Conservation (phyloP, 345 rosid species). For the Pistacia integerrima region DNA sequence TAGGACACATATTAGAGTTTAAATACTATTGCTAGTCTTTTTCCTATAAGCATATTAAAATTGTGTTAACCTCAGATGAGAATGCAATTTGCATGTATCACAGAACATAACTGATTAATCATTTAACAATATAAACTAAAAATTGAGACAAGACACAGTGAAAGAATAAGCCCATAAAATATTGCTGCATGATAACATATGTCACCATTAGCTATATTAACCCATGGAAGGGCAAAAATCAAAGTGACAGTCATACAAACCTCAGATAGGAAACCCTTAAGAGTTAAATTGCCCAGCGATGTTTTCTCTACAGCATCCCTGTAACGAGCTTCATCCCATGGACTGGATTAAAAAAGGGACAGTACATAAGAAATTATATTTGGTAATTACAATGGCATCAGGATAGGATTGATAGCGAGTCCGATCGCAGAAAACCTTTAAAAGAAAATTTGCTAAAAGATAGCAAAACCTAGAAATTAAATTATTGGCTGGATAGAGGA, state of each 20-base stretch:
- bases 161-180: not conserved
- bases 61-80: not conserved
- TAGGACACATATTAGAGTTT: too few species aligned
- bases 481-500: conserved; percentile 1
- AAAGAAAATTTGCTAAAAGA: not conserved
- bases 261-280: conserved; percentile 69
- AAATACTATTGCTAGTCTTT: not conserved
- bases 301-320: conserved; percentile 72
- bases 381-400: conserved; percentile 2
- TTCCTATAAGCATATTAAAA: not conserved
- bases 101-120: not conserved
- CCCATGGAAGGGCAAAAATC: not conserved
- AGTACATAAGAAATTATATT: conserved; percentile 20
- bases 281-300: conserved; percentile 55
- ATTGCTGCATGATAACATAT: not conserved
- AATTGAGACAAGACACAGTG: not conserved
- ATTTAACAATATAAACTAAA: conserved; percentile 1
- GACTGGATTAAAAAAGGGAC: conserved; percentile 51
- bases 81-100: not conserved
- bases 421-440: not conserved
- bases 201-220: not conserved
- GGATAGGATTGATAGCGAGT: conserved; percentile 7
- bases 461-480: conserved; percentile 1
- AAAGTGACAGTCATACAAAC: conserved; percentile 38
- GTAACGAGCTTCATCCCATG: conserved; percentile 67